phyloP scores from a whole-genome alignment of 148 eudicot species.

The Silene conica region DNA sequence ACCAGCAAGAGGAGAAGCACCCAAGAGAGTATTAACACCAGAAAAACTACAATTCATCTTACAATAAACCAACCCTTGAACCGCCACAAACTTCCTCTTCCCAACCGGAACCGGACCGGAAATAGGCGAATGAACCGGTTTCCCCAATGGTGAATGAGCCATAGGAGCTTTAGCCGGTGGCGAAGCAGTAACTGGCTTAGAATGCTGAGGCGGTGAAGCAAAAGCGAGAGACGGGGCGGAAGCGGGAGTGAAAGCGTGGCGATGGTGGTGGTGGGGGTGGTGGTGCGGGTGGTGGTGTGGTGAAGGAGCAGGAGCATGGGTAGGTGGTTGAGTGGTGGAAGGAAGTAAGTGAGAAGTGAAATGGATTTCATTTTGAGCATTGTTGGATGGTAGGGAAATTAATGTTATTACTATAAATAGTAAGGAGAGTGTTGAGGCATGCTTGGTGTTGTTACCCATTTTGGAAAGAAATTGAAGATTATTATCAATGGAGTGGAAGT shows the following conservation, averaged over 20 bases:
- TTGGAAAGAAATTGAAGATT: not conserved
- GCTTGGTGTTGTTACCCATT: conserved; percentile 12
- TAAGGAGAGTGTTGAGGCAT: not conserved
- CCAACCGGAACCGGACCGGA: conserved; percentile 18
- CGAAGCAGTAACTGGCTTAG: conserved; percentile 9
- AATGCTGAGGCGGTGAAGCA: not conserved
- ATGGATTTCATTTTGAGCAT: not conserved
- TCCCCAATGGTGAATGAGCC: not conserved
- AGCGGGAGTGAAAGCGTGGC: conserved; percentile 15
- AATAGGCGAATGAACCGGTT: conserved; percentile 11
- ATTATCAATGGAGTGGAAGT: not conserved
- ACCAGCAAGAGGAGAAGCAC: conserved; percentile 60
- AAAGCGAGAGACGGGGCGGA: not conserved
- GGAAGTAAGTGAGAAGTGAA: not conserved
- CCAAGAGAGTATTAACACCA: conserved; percentile 53
- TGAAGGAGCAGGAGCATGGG: conserved; percentile 17
- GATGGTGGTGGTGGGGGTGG: conserved; percentile 28
- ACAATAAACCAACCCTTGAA: conserved; percentile 78
- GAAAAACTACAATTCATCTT: conserved; percentile 53
- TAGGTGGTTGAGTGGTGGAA: not conserved
- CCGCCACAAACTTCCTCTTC: conserved; percentile 40
- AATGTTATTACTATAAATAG: conserved; percentile 12
- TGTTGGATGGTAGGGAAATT: not conserved
- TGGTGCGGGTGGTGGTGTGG: conserved; percentile 29
- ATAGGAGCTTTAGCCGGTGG: conserved; percentile 1